These are phyloP conservation scores for Linderniella brevidens DNA, from an alignment of 257 asterid species.

Conservation along the genomic window DNA sequence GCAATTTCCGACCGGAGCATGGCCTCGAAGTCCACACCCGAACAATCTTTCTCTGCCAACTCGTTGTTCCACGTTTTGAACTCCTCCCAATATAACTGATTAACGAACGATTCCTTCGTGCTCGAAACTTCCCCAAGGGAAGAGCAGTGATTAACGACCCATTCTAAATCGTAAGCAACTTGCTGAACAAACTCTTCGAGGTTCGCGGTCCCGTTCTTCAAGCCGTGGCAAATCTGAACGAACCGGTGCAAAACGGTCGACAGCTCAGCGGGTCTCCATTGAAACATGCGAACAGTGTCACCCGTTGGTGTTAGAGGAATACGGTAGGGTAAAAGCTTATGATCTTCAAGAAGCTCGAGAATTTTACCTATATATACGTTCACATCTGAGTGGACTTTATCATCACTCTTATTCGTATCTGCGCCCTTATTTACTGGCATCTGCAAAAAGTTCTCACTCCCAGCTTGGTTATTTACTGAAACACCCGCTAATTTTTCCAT, in stretches of 20 bases:
- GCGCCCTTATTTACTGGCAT: too few relatives aligned
- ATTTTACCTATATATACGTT: too few relatives aligned
- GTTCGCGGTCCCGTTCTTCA: constrained; percentile 32
- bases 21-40: constrained; percentile 18
- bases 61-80: too few relatives aligned
- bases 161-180: constrained; percentile 44
- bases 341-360: too few relatives aligned
- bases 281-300: constrained; percentile 42
- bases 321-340: constrained; percentile 24
- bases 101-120: constrained; percentile 46
- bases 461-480: constrained; percentile 19
- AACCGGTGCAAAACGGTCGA: constrained; percentile 28
- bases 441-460: too few relatives aligned
- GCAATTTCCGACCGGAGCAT: constrained; percentile 23
- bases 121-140: constrained; percentile 75
- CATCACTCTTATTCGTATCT: too few relatives aligned
- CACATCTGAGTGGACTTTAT: too few relatives aligned
- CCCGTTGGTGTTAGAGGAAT: too few relatives aligned
- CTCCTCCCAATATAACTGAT: constrained; percentile 36
- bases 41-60: constrained; percentile 2
- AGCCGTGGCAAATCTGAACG: constrained; percentile 37
- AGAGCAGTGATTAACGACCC: constrained; percentile 74
- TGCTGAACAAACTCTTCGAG: constrained; percentile 33
- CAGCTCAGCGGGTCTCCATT: constrained; percentile 62
- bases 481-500: constrained; percentile 69